These are phyloP conservation scores for Blastocystis sp. DNA, from an alignment of 352 stramenopile genomes.

Conservation along the genomic window DNA sequence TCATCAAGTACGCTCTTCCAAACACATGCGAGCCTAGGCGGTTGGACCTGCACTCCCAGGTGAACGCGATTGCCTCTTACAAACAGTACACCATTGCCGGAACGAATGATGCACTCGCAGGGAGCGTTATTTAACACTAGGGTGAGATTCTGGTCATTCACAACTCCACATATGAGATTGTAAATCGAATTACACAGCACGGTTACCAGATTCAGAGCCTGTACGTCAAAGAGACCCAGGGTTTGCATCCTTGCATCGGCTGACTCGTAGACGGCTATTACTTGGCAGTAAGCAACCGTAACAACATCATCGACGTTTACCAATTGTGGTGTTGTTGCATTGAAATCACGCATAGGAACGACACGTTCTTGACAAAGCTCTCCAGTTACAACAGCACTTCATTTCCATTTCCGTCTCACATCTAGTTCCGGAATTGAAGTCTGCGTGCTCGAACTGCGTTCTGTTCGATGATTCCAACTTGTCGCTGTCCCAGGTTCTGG, in stretches of 20 bases:
- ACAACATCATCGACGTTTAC: conserved; percentile 62
- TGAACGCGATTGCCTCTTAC: conserved; percentile 41
- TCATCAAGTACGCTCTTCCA: neutral
- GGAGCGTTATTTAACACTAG: neutral
- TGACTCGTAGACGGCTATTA: conserved; percentile 34
- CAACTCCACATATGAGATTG: conserved; percentile 21
- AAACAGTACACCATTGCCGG: conserved; percentile 42
- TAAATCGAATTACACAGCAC: neutral
- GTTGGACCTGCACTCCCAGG: conserved; percentile 23
- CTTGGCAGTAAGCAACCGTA: conserved; percentile 26
- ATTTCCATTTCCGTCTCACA: neutral
- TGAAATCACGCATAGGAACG: conserved; percentile 7
- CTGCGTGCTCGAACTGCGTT: conserved; percentile 7
- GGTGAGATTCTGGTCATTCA: conserved; percentile 41
- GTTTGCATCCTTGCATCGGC: neutral
- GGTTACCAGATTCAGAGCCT: conserved; percentile 44
- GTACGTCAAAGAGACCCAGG: neutral
- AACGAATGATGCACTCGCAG: neutral
- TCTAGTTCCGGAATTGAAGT: conserved; percentile 51
- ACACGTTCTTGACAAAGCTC: neutral
- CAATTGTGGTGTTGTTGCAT: neutral
- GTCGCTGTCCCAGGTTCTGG: conserved; percentile 5
- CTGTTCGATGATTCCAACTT: conserved; percentile 28
- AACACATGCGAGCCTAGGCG: neutral
- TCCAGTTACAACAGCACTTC: conserved; percentile 32